A percentile compares a stretch with the other conserved stretches of the same genome.
These are phyloP conservation scores for Tolypocladium album DNA, from an alignment of 2,329 filamentous ascomycete genomes.

Conservation along the genomic window DNA sequence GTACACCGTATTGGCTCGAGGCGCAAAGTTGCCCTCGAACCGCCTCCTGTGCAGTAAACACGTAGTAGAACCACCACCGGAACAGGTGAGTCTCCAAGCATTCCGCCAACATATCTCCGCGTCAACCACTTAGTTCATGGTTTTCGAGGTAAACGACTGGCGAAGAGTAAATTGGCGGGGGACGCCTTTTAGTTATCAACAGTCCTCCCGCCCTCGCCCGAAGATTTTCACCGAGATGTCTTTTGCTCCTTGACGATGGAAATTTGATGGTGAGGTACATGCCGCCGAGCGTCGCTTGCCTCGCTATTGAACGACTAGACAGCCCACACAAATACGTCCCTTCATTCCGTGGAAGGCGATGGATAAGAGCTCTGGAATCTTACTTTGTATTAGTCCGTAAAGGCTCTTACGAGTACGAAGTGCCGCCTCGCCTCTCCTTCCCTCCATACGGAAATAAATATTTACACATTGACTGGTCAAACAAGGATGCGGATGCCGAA, in stretches of 20 bases:
- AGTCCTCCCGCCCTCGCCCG: conserved; percentile 54
- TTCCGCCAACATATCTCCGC: conserved; percentile 82
- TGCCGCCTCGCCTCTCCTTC: background rate
- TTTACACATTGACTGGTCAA: background rate
- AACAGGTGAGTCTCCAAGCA: background rate
- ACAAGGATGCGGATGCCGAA: background rate
- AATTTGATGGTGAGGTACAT: conserved; percentile 86
- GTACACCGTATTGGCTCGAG: background rate
- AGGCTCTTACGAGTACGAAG: background rate
- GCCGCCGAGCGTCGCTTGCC: background rate
- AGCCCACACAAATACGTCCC: background rate
- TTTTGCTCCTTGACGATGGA: conserved; percentile 49
- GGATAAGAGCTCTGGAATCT: background rate
- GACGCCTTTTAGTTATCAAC: conserved; percentile 32
- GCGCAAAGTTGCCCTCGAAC: background rate
- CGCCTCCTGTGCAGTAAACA: background rate
- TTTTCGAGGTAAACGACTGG: conserved; percentile 89
- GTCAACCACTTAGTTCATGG: conserved; percentile 61
- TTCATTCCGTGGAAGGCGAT: background rate
- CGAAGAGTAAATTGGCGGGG: conserved; percentile 58
- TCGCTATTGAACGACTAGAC: background rate
- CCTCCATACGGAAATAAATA: background rate
- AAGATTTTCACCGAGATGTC: conserved; percentile 61
- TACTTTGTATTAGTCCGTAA: background rate
- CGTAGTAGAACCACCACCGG: background rate